Evolutionary conservation across 2,329 filamentous ascomycete genomes (phyloP).

Genomic region (Purpureocillium takamizusanense): DNA sequence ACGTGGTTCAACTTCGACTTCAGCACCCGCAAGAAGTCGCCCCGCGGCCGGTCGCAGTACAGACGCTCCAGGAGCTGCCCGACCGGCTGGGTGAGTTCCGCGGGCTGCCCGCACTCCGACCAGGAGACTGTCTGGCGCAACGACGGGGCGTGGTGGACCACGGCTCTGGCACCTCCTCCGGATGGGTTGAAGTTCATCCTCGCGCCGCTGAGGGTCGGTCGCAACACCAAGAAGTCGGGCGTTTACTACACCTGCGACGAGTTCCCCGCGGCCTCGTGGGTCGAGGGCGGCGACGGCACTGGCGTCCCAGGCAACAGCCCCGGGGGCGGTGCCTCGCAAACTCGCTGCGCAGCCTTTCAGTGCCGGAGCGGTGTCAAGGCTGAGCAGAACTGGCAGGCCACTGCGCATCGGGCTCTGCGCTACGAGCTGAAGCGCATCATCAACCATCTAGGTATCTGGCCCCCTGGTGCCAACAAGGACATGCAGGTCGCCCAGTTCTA

Average conservation of each 20-base stretch:
- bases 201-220: not conserved
- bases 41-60: not conserved
- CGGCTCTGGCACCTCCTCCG: not conserved
- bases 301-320: not conserved
- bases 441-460: too few relatives aligned
- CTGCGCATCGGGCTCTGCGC: not conserved
- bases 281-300: slow-evolving; percentile 15
- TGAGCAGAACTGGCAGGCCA: slow-evolving; percentile 8
- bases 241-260: slow-evolving; percentile 19
- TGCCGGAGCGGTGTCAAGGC: slow-evolving; percentile 8
- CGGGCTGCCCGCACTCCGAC: not conserved
- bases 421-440: too few relatives aligned
- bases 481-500: too few relatives aligned
- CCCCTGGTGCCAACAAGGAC: too few relatives aligned
- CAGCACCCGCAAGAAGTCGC: not conserved
- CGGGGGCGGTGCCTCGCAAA: slow-evolving; percentile 1
- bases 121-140: not conserved
- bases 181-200: not conserved
- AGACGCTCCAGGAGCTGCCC: not conserved
- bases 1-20: not conserved
- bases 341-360: slow-evolving; percentile 8
- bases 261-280: slow-evolving; percentile 17
- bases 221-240: slow-evolving; percentile 2
- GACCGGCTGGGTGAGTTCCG: not conserved
- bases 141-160: not conserved